Percentiles rank a stretch among this genome's conserved stretches.
Evolutionary conservation across 2,329 filamentous ascomycete species (phyloP).

Genomic region (Zalaria obscura): DNA sequence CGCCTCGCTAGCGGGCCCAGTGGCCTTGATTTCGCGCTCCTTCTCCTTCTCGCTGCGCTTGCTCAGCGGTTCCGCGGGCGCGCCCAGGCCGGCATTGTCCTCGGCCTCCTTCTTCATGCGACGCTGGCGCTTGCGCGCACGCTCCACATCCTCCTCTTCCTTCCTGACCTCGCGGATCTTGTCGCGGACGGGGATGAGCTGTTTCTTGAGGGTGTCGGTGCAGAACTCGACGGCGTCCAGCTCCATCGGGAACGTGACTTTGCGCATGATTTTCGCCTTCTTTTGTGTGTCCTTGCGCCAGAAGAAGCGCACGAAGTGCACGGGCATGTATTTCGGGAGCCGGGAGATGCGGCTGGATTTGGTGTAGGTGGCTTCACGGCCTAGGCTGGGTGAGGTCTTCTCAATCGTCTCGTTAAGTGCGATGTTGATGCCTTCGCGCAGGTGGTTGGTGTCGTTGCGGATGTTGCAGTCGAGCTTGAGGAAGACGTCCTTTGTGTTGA

Average conservation of each 20-base stretch:
- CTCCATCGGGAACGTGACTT: conserved; percentile 90
- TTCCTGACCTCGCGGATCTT: conserved; percentile 91
- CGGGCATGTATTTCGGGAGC: conserved; percentile 85
- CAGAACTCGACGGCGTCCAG: conserved; percentile 91
- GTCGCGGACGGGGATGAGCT: conserved; percentile 83
- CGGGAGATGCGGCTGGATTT: conserved; percentile 83
- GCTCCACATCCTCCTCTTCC: conserved; percentile 85
- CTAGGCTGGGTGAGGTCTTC: conserved; percentile 69
- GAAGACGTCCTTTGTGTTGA: conserved; percentile 59
- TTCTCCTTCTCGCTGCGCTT: conserved; percentile 73
- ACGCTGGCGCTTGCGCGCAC: conserved; percentile 85
- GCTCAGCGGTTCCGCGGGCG: conserved; percentile 53
- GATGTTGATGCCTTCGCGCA: conserved; percentile 73
- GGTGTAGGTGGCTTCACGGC: conserved; percentile 69
- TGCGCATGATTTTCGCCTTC: conserved; percentile 99
- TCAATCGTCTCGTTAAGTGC: conserved; percentile 80
- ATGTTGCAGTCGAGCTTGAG: conserved; percentile 96
- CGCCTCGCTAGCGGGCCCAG: conserved; percentile 20
- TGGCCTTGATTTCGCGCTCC: conserved; percentile 24
- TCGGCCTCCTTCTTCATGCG: conserved; percentile 43
- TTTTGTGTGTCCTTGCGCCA: conserved; percentile 94
- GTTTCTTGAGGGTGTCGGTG: conserved; percentile 71
- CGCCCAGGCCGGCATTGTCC: conserved; percentile 23
- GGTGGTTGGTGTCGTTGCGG: conserved; percentile 69
- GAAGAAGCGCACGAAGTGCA: conserved; percentile 96